A percentile compares a stretch with the other conserved stretches of the same genome.
These are phyloP conservation scores for Hypholoma sublateritium DNA, from an alignment of 768 basidiomycete genomes.

Conservation along the genomic window DNA sequence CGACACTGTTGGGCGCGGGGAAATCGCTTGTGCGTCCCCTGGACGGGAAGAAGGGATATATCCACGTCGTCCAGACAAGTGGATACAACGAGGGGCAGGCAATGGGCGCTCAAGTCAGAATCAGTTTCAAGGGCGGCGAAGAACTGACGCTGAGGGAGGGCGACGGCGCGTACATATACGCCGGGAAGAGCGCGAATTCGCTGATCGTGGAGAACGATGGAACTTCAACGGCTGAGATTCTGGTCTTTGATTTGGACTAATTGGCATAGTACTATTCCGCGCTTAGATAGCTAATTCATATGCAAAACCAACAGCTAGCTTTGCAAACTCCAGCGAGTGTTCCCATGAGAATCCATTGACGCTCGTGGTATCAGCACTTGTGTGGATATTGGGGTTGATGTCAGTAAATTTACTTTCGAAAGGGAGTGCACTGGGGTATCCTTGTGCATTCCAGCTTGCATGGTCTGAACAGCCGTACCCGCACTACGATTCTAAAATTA, in stretches of 20 bases:
- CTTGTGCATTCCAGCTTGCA: slow-evolving; percentile 39
- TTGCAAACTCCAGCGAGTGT: slow-evolving; percentile 56
- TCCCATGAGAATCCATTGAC: slow-evolving; percentile 38
- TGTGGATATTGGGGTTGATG: slow-evolving; percentile 25
- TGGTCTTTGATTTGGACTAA: slow-evolving; percentile 77
- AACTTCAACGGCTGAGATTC: slow-evolving; percentile 65
- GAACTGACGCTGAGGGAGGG: slow-evolving; percentile 74
- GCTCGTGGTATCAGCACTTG: slow-evolving; percentile 31
- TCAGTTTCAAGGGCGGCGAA: slow-evolving; percentile 39
- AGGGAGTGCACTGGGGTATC: slow-evolving; percentile 43
- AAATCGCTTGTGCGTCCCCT: slow-evolving; percentile 55
- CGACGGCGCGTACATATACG: slow-evolving; percentile 78
- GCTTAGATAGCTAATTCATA: slow-evolving; percentile 41
- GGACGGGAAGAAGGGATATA: slow-evolving; percentile 62
- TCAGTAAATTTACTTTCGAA: slow-evolving; percentile 29
- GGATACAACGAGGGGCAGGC: slow-evolving; percentile 69
- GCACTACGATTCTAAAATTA: slow-evolving; percentile 18
- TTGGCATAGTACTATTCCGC: not conserved
- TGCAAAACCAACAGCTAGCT: slow-evolving; percentile 56
- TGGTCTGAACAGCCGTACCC: slow-evolving; percentile 32
- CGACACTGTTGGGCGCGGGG: slow-evolving; percentile 64
- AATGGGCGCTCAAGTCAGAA: slow-evolving; percentile 55
- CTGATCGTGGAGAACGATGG: slow-evolving; percentile 62
- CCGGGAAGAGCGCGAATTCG: slow-evolving; percentile 42
- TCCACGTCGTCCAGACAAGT: slow-evolving; percentile 84